Base-by-base conservation (phyloP, 495 filamentous ascomycete species). In the Xanthoparmelia taractica region DNA sequence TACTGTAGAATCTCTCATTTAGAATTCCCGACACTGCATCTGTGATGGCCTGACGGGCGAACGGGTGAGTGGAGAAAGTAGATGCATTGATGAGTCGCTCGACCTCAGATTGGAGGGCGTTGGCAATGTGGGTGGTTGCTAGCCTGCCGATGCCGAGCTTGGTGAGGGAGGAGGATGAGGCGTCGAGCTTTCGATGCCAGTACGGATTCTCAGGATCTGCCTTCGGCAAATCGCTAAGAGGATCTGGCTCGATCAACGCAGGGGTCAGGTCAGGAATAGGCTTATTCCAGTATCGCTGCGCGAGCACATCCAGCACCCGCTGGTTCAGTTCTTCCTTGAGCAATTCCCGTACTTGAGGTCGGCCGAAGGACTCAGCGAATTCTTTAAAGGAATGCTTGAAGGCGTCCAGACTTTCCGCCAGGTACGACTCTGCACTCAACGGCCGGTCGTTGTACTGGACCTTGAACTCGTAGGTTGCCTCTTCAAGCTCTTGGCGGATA, bases 391-490 rank as follows among this genome's bases (percentile, higher is more conserved):
- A 90, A 75, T 97, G 94, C 78, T 99, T 99, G 80, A 99, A 97
- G 18, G 86, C 85, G 71, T 99, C 94, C 1, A 99, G 79, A 68
- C 87, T 93, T 67, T 96, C 94, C 5, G 94, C 95, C 18, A 99
- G 81, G 68, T 99, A 97, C 17, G 93, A 93, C 73, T 97, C 95
- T 1, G 94, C 95, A 65, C 90, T 94, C 54, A 99, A 77, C 25
- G 92, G 89, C 31, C 94, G 84, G 71, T 99, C 95, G 70, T 97
- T 99, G 76, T 99, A 99, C 73, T 99, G 95, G 25, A 99, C 95
- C 72, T 97, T 99, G 82, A 96, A 97, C 69, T 99, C 94, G 69
- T 99, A 99, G 0, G 91, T 92, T 8, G 94, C 91, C 74, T 99
- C 95, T 71, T 97, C 92, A 0, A 99, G 84, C 73, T 99, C 94